Conservation (phyloP, 106 monocot genomes). For the Alisma plantagoaquatica region DNA sequence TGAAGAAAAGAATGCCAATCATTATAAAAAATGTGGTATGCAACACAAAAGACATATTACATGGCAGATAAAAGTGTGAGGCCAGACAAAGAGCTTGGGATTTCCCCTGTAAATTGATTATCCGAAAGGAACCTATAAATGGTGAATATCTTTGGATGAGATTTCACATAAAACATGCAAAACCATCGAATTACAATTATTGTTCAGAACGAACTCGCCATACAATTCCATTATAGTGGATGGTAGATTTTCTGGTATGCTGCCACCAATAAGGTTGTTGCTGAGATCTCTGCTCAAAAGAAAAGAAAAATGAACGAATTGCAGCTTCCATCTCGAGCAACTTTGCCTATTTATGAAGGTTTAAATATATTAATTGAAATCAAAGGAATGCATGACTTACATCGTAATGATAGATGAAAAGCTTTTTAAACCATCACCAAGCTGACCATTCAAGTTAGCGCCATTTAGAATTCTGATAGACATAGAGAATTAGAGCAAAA, state of each 20-base stretch:
- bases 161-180: background rate
- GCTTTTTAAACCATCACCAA: constrained; percentile 61
- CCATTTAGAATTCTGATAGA: constrained; percentile 55
- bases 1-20: background rate
- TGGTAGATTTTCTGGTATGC: constrained; percentile 81
- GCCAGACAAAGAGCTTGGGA: constrained; percentile 64
- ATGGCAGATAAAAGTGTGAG: constrained; percentile 59
- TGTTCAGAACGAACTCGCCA: background rate
- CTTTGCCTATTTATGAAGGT: background rate
- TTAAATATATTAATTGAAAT: background rate
- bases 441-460: constrained; percentile 83
- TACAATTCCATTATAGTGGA: constrained; percentile 70
- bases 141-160: background rate
- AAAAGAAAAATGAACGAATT: constrained; percentile 8
- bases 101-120: constrained; percentile 83
- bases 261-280: constrained; percentile 95
- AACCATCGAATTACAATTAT: background rate
- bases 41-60: constrained; percentile 19
- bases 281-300: constrained; percentile 66
- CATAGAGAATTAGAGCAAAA: background rate
- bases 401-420: constrained; percentile 48
- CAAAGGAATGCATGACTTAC: background rate
- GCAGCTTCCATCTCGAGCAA: too few relatives aligned
- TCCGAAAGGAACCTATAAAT: constrained; percentile 80
- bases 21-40: background rate